A percentile compares a stretch with the other conserved stretches of the same genome.
These are phyloP conservation scores for Penicillium psychrofluorescens DNA, from an alignment of 495 filamentous ascomycete species.

Conservation along the genomic window DNA sequence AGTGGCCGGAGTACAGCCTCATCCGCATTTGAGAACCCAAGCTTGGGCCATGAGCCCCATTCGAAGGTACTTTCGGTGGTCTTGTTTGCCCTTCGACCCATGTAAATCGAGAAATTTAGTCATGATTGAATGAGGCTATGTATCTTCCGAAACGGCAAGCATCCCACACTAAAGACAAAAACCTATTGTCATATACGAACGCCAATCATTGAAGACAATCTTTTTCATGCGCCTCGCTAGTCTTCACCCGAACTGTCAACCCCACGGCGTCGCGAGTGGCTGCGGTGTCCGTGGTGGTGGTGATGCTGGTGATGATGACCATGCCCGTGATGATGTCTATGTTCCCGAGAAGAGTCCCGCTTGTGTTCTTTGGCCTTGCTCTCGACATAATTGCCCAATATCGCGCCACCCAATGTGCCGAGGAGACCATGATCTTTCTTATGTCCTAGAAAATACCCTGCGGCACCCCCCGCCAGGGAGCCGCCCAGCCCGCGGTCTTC, in stretches of 20 bases:
- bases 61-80: no score
- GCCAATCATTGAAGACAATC: not conserved
- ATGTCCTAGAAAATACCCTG: constrained; percentile 40
- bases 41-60: no score
- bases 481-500: constrained; percentile 37
- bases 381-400: constrained; percentile 39
- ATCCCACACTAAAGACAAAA: no score
- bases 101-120: no score
- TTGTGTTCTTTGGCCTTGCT: constrained; percentile 31
- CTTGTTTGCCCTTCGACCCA: no score
- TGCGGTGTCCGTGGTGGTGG: constrained; percentile 2
- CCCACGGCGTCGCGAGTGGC: constrained; percentile 10
- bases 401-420: constrained; percentile 42
- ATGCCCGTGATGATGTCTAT: constrained; percentile 12
- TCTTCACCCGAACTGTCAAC: constrained; percentile 7
- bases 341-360: constrained; percentile 3
- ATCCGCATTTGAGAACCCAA: no score
- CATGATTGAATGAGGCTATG: no score
- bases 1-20: no score
- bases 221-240: not conserved
- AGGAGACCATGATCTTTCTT: constrained; percentile 41
- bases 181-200: no score
- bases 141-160: no score
- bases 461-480: constrained; percentile 36
- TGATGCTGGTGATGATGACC: constrained; percentile 11